phyloP scores from a whole-genome alignment of 768 basidiomycete genomes.

The Kwoniella europaea region DNA sequence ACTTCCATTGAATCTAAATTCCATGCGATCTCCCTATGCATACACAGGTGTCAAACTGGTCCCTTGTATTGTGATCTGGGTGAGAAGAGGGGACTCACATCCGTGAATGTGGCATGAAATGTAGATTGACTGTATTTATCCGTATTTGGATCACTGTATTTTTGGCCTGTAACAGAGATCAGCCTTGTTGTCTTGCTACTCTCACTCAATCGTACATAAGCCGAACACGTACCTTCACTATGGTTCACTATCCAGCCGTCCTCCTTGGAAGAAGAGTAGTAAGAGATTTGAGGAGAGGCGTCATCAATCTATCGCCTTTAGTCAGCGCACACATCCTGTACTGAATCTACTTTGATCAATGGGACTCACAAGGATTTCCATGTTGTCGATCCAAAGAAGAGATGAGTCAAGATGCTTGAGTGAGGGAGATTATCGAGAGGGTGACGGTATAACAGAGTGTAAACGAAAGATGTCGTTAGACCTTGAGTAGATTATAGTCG shows the following conservation, averaged over 20 bases:
- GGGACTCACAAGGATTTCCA: constrained; percentile 11
- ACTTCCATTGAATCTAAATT: constrained; percentile 38
- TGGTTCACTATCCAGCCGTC: constrained; percentile 5
- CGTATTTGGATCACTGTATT: neutral
- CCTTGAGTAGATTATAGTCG: too few relatives aligned
- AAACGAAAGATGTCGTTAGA: too few relatives aligned
- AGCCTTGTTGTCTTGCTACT: too few relatives aligned
- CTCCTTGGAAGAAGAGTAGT: neutral
- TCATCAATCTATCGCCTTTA: constrained; percentile 15
- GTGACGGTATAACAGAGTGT: too few relatives aligned
- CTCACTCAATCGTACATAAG: too few relatives aligned
- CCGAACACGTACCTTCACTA: neutral
- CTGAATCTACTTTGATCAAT: neutral
- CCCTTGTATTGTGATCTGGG: too few relatives aligned
- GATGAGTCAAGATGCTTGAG: too few relatives aligned
- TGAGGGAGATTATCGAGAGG: too few relatives aligned
- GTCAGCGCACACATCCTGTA: neutral
- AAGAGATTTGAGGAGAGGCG: constrained; percentile 18
- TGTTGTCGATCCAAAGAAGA: neutral
- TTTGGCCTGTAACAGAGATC: neutral
- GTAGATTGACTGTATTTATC: constrained; percentile 10
- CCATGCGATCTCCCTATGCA: constrained; percentile 40
- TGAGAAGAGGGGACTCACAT: constrained; percentile 2
- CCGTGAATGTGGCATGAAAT: constrained; percentile 10
- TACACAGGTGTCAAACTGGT: neutral